Percentiles rank a stretch among this genome's conserved stretches.
These are phyloP conservation scores for Exidia glandulosa DNA, from an alignment of 768 basidiomycete species.

Conservation along the genomic window DNA sequence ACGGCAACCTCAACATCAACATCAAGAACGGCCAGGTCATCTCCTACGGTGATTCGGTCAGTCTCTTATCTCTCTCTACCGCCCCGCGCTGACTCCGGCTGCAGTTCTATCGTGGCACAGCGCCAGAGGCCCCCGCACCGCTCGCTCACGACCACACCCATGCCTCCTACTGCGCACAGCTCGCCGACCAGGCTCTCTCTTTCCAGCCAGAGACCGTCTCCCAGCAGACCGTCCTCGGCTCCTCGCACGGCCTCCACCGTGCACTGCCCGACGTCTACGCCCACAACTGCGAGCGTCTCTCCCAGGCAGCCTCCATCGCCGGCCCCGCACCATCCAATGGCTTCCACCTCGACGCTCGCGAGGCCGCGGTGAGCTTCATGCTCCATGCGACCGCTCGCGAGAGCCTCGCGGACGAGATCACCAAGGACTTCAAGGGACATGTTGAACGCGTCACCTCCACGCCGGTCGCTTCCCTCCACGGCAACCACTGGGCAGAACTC, in stretches of 20 bases:
- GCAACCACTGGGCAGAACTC: slow-evolving; percentile 26
- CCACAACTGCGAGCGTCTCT: slow-evolving; percentile 1
- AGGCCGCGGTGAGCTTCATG: slow-evolving; percentile 71
- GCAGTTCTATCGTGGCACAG: slow-evolving; percentile 67
- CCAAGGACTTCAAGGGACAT: slow-evolving; percentile 37
- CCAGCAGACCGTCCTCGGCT: slow-evolving; percentile 2
- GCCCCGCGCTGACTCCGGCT: background rate
- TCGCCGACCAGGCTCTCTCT: slow-evolving; percentile 28
- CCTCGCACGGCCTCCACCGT: background rate
- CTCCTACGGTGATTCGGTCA: slow-evolving; percentile 79
- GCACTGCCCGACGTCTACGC: background rate
- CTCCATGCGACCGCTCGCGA: slow-evolving; percentile 52
- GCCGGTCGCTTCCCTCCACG: slow-evolving; percentile 36
- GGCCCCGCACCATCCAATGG: background rate
- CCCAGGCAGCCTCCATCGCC: background rate
- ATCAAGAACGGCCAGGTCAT: slow-evolving; percentile 73
- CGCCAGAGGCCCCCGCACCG: slow-evolving; percentile 26
- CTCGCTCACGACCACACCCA: slow-evolving; percentile 35
- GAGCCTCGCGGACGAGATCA: slow-evolving; percentile 37
- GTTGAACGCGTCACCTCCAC: slow-evolving; percentile 37
- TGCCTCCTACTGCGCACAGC: slow-evolving; percentile 46
- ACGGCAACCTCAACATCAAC: slow-evolving; percentile 91
- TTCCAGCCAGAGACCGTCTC: slow-evolving; percentile 17
- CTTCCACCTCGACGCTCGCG: slow-evolving; percentile 22
- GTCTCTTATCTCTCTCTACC: slow-evolving; percentile 17